Evolutionary conservation across 83 land plant species (phyloP), one percentile per base, ranked within the genome.

Genomic region (Diphasiastrum complanatum): DNA sequence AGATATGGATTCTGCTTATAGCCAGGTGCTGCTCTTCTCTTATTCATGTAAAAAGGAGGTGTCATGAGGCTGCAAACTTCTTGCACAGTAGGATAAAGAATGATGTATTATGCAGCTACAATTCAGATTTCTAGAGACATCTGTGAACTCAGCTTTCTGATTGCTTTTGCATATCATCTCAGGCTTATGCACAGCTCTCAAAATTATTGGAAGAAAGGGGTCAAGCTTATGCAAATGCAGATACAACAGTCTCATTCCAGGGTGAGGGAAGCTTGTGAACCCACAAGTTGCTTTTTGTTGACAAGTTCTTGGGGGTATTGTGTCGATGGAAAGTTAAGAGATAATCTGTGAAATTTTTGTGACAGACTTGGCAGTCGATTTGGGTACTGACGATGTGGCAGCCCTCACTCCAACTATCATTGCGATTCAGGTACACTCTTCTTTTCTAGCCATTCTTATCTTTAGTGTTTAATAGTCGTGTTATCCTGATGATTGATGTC

Each of bases 241-340:
- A 91, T 86, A 85, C 79, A 5, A 72, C 70, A 26, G 64, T 91
- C 20, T 86, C 92, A 12, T 60, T 86, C 26, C 79, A 81, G 72
- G 74, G 97, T 91, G 79, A 3, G 55, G n/a, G 18, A 25, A 2
- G n/a, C 23, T 49, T 19, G 41, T 25, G 43, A 27, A 37, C 16
- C 6, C 2, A 8, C 49, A 19, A 5, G 24, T 38, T 4, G 29
- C 27, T 22, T 22, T 41, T 12, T 35, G 1, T 36, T 56, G 1
- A 20, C 48, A 10, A 40, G 18, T 18, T 32, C 18, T n/a, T 48
- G 51, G 32, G 5, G 31, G 5, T 5, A 10, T 25, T 24, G 10
- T 25, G 31, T 8, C 29, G 10, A 5, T 22, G 27, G 16, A 12
- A 3, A 19, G 10, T 22, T 24, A 10, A 6, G 12, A 6, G 10